A percentile compares a stretch with the other conserved stretches of the same genome.
These are phyloP conservation scores for Alternaria dauci DNA, from an alignment of 2,329 filamentous ascomycete species.

Conservation along the genomic window DNA sequence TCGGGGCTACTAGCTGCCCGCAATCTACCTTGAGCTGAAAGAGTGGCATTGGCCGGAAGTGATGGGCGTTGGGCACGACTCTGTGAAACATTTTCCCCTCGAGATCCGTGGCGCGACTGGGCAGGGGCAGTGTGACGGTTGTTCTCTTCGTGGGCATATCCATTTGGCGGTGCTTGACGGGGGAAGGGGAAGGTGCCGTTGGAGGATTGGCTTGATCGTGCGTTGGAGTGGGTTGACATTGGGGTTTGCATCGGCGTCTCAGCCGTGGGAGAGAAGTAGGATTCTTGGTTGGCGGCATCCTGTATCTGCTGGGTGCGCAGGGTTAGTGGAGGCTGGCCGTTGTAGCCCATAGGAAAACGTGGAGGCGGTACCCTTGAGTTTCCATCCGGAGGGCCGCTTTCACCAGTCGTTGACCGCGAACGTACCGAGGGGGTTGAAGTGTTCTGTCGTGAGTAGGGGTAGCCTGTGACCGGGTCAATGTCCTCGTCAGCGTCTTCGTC, in stretches of 20 bases:
- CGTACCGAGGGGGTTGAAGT: constrained; percentile 78
- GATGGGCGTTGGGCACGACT: constrained; percentile 79
- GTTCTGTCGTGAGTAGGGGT: constrained; percentile 69
- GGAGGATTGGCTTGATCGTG: constrained; percentile 73
- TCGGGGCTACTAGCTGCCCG: constrained; percentile 96
- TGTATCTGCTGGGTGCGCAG: constrained; percentile 73
- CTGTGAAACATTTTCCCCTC: constrained; percentile 74
- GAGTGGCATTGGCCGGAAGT: constrained; percentile 71
- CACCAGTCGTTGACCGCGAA: constrained; percentile 77
- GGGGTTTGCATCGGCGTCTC: constrained; percentile 86
- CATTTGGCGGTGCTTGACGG: constrained; percentile 72
- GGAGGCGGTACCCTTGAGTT: constrained; percentile 68
- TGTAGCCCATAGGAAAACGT: constrained; percentile 72
- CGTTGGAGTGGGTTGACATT: constrained; percentile 62
- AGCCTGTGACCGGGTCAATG: constrained; percentile 49
- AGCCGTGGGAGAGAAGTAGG: constrained; percentile 89
- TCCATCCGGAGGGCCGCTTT: constrained; percentile 65
- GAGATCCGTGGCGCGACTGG: constrained; percentile 77
- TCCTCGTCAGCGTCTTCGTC: constrained; percentile 65
- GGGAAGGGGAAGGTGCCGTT: constrained; percentile 84
- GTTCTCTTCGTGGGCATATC: constrained; percentile 76
- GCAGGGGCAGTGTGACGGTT: constrained; percentile 90
- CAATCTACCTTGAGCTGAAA: constrained; percentile 65
- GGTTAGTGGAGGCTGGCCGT: constrained; percentile 65
- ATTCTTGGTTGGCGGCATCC: constrained; percentile 74